Base-by-base conservation (phyloP, 495 filamentous ascomycete species). In the Neurospora intermedia region DNA sequence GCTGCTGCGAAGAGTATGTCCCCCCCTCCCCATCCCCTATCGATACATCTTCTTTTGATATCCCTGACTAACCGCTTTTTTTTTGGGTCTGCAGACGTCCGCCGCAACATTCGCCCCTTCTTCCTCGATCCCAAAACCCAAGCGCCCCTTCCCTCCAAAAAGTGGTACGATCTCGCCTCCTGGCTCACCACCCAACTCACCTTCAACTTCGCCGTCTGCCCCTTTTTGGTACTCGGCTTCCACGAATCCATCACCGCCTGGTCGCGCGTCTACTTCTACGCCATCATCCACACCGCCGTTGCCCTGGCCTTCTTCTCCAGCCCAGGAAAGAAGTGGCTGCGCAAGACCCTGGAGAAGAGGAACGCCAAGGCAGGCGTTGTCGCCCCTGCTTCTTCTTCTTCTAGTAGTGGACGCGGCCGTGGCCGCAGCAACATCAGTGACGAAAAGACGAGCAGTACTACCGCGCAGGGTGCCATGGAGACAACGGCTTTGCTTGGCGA, bases 251-350 rank as follows among this genome's bases (percentile, higher is more conserved):
- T 96, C 43, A 79, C 82, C 6, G 89, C 93, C 73, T 99, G 96
- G 96, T 78, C 86, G 0, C 88, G 91, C 41, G 90, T 96, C n/a
- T 94, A 97, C 81, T 97, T 93, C 85, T 98, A 97, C 83, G 88
- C 88, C 45, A 83, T 94, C 75, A 74, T 95, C 69, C 88, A 89
- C 69, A 91, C 89, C n/a, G 80, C 83, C 42, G 78, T 81, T 4
- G 87, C 89, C 39, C 85, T 94, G 72, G 89, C 82, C 6, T 92
- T 96, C 84, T 97, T 98, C 78, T 86, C 88, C 42, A 93, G 92
- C 2, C 93, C 94, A 0, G 92, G 87, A 2, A 94, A 92, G 77
- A 79, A 77, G 11, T 85, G 84, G 73, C 83, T 97, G 0, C 78
- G 83, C 42, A 84, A 85, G 73, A 81, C 82, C 69, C 81, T 94